phyloP scores from a whole-genome alignment of 108 stramenopile genomes.

The Pseudonitzschia multiseries region DNA sequence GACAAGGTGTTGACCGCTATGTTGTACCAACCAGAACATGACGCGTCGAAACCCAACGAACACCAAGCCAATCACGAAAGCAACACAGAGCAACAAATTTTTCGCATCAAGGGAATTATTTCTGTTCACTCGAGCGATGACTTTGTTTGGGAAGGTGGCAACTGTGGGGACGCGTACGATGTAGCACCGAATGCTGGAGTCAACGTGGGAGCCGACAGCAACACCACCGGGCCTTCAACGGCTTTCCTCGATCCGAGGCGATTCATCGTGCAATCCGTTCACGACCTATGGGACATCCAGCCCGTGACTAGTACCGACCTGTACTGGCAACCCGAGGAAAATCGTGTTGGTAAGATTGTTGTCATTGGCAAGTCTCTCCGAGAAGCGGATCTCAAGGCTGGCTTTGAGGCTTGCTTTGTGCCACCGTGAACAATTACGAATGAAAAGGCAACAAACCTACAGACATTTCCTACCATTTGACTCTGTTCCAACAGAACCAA shows the following conservation, averaged over 20 bases:
- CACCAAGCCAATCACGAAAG: not conserved
- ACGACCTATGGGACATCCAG: constrained; percentile 87
- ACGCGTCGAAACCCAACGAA: not conserved
- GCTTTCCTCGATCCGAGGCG: constrained; percentile 53
- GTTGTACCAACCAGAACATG: constrained; percentile 28
- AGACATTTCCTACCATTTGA: no score
- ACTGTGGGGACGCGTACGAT: not conserved
- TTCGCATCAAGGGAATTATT: constrained; percentile 78
- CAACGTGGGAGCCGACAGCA: not conserved
- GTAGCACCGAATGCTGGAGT: no score
- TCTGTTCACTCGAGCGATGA: constrained; percentile 40
- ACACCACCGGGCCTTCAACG: not conserved
- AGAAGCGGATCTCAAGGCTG: constrained; percentile 38
- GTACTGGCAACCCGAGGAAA: constrained; percentile 38
- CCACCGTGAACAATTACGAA: not conserved
- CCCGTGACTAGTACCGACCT: constrained; percentile 54
- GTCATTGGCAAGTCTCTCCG: constrained; percentile 85
- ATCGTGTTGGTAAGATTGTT: constrained; percentile 73
- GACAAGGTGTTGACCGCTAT: constrained; percentile 60
- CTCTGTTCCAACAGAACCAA: no score
- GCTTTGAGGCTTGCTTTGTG: constrained; percentile 67
- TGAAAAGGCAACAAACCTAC: no score
- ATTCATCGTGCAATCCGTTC: constrained; percentile 78
- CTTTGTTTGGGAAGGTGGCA: not conserved
- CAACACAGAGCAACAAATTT: constrained; percentile 44